Conservation (phyloP, 306 rosid genomes). For the Oemleria cerasiformis region DNA sequence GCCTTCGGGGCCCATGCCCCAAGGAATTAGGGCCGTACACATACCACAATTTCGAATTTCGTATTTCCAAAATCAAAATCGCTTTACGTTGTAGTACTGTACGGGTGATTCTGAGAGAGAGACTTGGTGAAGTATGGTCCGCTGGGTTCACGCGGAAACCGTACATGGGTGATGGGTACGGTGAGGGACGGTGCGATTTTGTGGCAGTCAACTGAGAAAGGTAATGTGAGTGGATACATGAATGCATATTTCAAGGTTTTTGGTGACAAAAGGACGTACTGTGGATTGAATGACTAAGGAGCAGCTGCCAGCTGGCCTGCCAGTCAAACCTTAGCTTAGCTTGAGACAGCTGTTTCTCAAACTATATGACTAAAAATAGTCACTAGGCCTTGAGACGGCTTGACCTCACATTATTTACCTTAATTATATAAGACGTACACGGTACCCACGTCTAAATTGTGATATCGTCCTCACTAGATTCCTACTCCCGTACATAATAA, state of each 20-base stretch:
- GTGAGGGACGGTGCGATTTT: conserved; percentile 10
- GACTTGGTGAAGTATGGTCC: neutral
- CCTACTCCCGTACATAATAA: no score
- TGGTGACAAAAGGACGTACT: neutral
- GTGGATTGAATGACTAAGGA: neutral
- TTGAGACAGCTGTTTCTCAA: conserved; percentile 28
- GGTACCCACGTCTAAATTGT: no score
- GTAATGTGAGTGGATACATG: neutral
- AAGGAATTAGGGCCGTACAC: no score
- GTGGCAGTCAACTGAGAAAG: neutral
- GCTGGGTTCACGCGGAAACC: conserved; percentile 9
- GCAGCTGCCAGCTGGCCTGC: neutral
- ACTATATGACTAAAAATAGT: conserved; percentile 5
- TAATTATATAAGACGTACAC: no score
- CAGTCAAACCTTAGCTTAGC: neutral
- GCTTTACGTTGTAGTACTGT: no score
- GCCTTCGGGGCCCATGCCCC: no score
- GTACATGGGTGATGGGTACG: conserved; percentile 3
- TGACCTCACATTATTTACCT: neutral
- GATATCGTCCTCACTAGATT: no score
- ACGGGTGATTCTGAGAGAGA: neutral
- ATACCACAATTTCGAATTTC: no score
- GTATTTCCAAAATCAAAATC: no score
- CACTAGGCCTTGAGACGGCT: neutral
- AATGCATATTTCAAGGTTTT: neutral